Evolutionary conservation across 331 rosid species (phyloP).

Genomic region (Prunus yedoensis): DNA sequence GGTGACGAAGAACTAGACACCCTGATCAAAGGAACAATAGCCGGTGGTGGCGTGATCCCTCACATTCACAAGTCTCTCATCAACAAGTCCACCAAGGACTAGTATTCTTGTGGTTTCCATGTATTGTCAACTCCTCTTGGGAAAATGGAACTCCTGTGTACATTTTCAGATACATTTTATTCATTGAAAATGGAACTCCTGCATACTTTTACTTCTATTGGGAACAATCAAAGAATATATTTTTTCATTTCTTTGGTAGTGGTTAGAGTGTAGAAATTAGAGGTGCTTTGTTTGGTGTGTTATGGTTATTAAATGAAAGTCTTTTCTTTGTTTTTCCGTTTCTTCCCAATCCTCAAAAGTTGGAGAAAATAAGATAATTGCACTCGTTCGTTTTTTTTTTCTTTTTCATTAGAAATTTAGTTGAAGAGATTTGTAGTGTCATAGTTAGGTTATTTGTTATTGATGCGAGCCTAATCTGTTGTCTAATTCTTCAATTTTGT

Average conservation of each 20-base stretch:
- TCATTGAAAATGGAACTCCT: constrained; percentile 5
- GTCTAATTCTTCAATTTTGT: too few relatives aligned
- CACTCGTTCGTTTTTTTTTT: too few relatives aligned
- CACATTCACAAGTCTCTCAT: constrained; percentile 40
- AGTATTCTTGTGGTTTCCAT: neutral
- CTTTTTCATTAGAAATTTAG: too few relatives aligned
- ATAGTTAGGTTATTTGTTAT: too few relatives aligned
- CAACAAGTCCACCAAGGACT: constrained; percentile 35
- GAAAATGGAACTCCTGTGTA: constrained; percentile 14
- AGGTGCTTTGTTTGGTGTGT: too few relatives aligned
- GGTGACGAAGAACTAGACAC: constrained; percentile 38
- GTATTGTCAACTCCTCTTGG: constrained; percentile 1
- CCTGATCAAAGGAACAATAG: constrained; percentile 36
- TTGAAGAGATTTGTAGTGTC: too few relatives aligned
- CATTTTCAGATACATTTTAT: constrained; percentile 5
- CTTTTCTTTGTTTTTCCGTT: too few relatives aligned
- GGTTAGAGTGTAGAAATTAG: neutral
- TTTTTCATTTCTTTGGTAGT: neutral
- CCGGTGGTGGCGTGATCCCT: constrained; percentile 39
- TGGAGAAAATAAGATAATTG: too few relatives aligned
- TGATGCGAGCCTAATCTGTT: too few relatives aligned
- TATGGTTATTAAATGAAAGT: too few relatives aligned
- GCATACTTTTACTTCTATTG: neutral
- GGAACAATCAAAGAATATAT: neutral
- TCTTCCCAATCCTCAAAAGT: too few relatives aligned